Evolutionary conservation across 768 basidiomycete species (phyloP).

Genomic region (Tricholoma sp.): DNA sequence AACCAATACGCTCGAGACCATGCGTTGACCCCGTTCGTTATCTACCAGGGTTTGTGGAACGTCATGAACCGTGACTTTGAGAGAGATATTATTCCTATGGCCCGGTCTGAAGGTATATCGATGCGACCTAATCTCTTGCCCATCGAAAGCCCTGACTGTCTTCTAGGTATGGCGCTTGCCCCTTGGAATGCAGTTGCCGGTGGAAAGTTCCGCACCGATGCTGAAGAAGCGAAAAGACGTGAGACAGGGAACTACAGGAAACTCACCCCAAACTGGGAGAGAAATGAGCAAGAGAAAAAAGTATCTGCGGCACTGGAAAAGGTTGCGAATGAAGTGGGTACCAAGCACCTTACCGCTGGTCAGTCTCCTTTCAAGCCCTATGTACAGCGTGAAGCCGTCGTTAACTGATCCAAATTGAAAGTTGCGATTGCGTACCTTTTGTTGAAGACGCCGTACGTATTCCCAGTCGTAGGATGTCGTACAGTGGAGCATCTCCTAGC

Average conservation of each 20-base stretch:
- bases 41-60: constrained; percentile 44
- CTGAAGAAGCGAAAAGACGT: constrained; percentile 24
- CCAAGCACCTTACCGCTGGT: constrained; percentile 26
- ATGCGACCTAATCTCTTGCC: constrained; percentile 12
- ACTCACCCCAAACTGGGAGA: constrained; percentile 24
- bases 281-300: constrained; percentile 27
- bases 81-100: constrained; percentile 44
- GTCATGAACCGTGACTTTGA: constrained; percentile 39
- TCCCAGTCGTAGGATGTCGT: constrained; percentile 47
- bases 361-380: not conserved
- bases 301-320: constrained; percentile 31
- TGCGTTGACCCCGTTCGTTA: constrained; percentile 40
- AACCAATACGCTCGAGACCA: constrained; percentile 44
- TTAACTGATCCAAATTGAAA: constrained; percentile 5
- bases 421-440: constrained; percentile 52
- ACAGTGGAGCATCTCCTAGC: constrained; percentile 47
- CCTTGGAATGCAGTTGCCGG: constrained; percentile 22
- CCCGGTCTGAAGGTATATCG: constrained; percentile 28
- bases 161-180: constrained; percentile 20
- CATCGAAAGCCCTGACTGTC: constrained; percentile 18
- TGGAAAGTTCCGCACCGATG: constrained; percentile 46
- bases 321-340: constrained; percentile 33
- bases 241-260: constrained; percentile 22
- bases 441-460: constrained; percentile 48
- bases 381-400: not conserved